Base-by-base conservation (phyloP, 1,139 yeast species). In the Pneumocystis carinii region DNA sequence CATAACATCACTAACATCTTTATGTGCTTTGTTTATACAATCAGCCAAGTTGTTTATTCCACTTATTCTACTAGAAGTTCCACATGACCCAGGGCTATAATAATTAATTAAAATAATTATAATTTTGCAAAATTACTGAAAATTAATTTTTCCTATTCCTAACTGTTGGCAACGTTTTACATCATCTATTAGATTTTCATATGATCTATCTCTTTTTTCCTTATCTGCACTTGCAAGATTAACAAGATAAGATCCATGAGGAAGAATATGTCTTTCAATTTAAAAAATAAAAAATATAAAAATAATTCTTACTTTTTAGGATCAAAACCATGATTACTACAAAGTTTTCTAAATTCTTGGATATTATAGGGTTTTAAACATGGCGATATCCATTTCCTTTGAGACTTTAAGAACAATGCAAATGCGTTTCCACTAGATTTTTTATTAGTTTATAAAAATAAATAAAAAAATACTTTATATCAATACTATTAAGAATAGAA, bases 201-300 rank as follows among this genome's bases (percentile, higher is more conserved):
- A 83, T 1, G 96, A 86, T 70, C 87, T 88, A 55, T 78, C 79
- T 66, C 85, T 87, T 72, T 89, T 90, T 67, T 83, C 95, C 2
- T 75, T 75, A 69, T 89, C 96, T 0, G 97, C 97, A 68, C 89
- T 90, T 19, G 95, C 97, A 67, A 92, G 75, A 71, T 92, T 92
- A 70, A 92, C 90, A 70, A 92, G 84, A 72, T 90, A 92, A 32
- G 95, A 88, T 0, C 97, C 97, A 73, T 92, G 99, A 0, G 98
- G 98, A 62, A 92, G 78, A 60, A 90, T 79, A 70, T 90, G 68
- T 48, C 55, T 48, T 6, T 15, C 14, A 48, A 24, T 15, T 24
- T 48, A 19, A 48, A 24, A 8, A n/a, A 7, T 48, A 4, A 24
- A 12, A 12, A n/a, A 68, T 19, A 48, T 24, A 48, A 5, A 15